These are phyloP conservation scores for Clonostachys rhizophaga DNA, from an alignment of 2,329 filamentous ascomycete genomes.

Conservation along the genomic window DNA sequence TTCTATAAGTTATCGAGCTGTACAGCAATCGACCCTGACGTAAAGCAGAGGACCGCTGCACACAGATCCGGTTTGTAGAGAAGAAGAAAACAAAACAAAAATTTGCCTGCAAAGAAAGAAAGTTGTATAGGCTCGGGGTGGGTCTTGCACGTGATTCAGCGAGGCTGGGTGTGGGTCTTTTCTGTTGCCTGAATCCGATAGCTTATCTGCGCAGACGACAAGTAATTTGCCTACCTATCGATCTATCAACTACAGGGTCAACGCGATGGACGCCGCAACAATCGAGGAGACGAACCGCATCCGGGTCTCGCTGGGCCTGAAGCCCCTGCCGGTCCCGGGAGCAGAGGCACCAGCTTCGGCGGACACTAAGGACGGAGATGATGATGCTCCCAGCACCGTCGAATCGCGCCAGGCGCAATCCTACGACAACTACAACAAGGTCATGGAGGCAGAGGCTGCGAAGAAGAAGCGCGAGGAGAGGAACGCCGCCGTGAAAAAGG, in stretches of 20 bases:
- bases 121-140: too few relatives aligned
- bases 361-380: slow-evolving; percentile 49
- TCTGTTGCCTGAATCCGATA: not conserved
- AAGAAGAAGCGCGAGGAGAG: slow-evolving; percentile 77
- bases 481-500: slow-evolving; percentile 79
- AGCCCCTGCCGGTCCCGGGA: slow-evolving; percentile 81
- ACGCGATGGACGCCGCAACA: slow-evolving; percentile 60
- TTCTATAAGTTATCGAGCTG: slow-evolving; percentile 85
- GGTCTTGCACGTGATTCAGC: too few relatives aligned
- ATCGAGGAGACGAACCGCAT: slow-evolving; percentile 95
- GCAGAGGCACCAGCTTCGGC: slow-evolving; percentile 45
- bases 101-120: too few relatives aligned
- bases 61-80: slow-evolving; percentile 71
- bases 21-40: slow-evolving; percentile 70
- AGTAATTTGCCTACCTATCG: not conserved
- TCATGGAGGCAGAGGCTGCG: slow-evolving; percentile 66
- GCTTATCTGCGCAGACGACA: not conserved
- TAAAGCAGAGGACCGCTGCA: slow-evolving; percentile 66
- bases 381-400: slow-evolving; percentile 75
- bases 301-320: slow-evolving; percentile 82
- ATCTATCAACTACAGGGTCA: not conserved
- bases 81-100: slow-evolving; percentile 23
- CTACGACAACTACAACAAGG: slow-evolving; percentile 67
- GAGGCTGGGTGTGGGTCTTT: not conserved
- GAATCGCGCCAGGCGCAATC: slow-evolving; percentile 72